A percentile compares a stretch with the other conserved stretches of the same genome.
Conservation (phyloP, 2,329 filamentous ascomycete species). For the Paraphaeosphaeria minitans region DNA sequence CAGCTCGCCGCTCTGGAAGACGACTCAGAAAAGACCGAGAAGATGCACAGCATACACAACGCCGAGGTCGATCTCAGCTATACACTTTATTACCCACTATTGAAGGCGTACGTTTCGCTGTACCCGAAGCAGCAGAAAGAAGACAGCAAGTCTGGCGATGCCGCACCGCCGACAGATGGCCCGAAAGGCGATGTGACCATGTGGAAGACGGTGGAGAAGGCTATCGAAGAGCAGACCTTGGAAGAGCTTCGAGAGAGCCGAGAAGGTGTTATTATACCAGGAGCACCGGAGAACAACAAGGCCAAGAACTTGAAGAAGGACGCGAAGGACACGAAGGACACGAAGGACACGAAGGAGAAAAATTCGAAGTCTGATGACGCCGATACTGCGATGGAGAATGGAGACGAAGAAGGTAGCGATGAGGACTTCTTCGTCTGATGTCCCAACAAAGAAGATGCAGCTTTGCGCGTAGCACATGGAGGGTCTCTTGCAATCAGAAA, state of each 20-base stretch:
- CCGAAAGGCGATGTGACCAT: conserved; percentile 61
- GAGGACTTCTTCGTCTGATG: conserved; percentile 34
- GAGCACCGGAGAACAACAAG: conserved; percentile 11
- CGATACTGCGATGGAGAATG: conserved; percentile 18
- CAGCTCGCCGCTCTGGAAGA: conserved; percentile 58
- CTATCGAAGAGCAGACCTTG: conserved; percentile 64
- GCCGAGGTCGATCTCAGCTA: conserved; percentile 78
- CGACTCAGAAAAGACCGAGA: conserved; percentile 56
- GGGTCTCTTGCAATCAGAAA: neutral
- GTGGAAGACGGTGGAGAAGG: conserved; percentile 70
- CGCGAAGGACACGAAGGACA: conserved; percentile 10
- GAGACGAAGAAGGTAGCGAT: conserved; percentile 31
- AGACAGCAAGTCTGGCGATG: neutral
- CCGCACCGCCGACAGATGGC: conserved; percentile 44
- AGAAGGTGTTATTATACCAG: conserved; percentile 29
- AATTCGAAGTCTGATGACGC: conserved; percentile 23
- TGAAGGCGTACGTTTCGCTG: conserved; percentile 70
- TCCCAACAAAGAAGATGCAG: no score
- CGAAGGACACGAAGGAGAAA: conserved; percentile 15
- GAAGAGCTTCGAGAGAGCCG: conserved; percentile 62
- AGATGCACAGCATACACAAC: conserved; percentile 66
- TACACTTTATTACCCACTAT: conserved; percentile 71
- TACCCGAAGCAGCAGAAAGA: conserved; percentile 48
- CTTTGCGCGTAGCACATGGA: neutral
- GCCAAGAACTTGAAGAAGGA: conserved; percentile 21